These are phyloP conservation scores for Novymonas esmeraldas DNA, from an alignment of 208 protist species.

Conservation along the genomic window DNA sequence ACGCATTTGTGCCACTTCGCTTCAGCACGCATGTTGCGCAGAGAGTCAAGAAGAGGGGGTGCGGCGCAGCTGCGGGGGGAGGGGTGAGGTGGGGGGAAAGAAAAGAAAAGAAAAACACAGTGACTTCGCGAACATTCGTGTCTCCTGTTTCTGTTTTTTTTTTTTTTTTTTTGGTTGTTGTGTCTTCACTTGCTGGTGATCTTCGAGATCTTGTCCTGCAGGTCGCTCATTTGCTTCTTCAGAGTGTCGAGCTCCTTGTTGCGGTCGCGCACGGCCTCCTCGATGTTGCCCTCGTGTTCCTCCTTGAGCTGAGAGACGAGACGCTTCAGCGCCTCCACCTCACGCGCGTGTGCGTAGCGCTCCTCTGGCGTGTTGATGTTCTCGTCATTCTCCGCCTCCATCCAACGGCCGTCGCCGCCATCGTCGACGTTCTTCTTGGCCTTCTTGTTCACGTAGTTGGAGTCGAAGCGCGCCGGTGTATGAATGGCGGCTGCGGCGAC, in stretches of 20 bases:
- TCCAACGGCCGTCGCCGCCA: conserved; percentile 71
- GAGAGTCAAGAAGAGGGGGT: too few species aligned
- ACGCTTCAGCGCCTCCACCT: conserved; percentile 61
- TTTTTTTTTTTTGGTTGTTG: not conserved
- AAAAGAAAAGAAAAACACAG: too few species aligned
- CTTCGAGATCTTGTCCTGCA: conserved; percentile 51
- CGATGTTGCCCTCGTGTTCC: conserved; percentile 53
- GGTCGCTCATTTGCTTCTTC: conserved; percentile 50
- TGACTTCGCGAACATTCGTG: too few species aligned
- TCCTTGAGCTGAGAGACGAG: conserved; percentile 51
- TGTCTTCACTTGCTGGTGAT: conserved; percentile 26
- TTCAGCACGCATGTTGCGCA: too few species aligned
- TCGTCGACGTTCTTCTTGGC: conserved; percentile 51
- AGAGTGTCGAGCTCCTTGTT: conserved; percentile 49
- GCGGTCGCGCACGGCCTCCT: conserved; percentile 37
- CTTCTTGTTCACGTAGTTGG: conserved; percentile 43
- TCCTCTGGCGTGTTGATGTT: conserved; percentile 84
- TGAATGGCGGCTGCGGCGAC: conserved; percentile 13
- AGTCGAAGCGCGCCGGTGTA: conserved; percentile 13
- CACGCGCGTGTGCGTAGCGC: conserved; percentile 71
- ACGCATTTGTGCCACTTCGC: not conserved
- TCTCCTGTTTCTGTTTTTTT: too few species aligned
- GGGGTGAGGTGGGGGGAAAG: too few species aligned
- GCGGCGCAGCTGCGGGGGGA: too few species aligned
- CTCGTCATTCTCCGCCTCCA: conserved; percentile 89